These are phyloP conservation scores for Lasiosphaeria miniovina DNA, from an alignment of 495 filamentous ascomycete species.

Conservation along the genomic window DNA sequence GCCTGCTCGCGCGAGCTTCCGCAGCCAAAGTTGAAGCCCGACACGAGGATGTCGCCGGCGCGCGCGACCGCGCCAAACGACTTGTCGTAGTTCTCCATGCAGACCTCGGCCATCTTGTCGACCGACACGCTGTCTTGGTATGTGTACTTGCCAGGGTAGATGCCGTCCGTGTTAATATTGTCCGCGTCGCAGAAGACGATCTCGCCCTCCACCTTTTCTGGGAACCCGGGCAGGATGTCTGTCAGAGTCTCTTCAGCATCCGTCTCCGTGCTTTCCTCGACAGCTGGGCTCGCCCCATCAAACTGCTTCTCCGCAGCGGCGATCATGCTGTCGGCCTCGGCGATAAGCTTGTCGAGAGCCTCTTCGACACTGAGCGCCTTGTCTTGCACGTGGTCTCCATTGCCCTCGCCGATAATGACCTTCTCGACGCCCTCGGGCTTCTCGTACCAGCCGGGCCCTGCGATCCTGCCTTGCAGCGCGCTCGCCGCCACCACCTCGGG, in stretches of 20 bases:
- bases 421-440: constrained; percentile 62
- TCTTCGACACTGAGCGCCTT: constrained; percentile 61
- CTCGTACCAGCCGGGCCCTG: constrained; percentile 78
- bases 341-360: constrained; percentile 66
- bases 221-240: constrained; percentile 68
- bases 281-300: constrained; percentile 19
- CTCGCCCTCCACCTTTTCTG: constrained; percentile 60
- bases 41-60: constrained; percentile 73
- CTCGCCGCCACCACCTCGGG: constrained; percentile 92
- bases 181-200: constrained; percentile 70
- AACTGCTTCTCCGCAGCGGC: constrained; percentile 37
- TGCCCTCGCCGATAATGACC: constrained; percentile 69
- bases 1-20: constrained; percentile 83
- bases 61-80: constrained; percentile 59
- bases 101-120: constrained; percentile 80
- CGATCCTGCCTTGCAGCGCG: constrained; percentile 72
- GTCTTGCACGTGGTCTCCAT: constrained; percentile 58
- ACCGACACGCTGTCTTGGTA: constrained; percentile 80
- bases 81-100: constrained; percentile 90
- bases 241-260: constrained; percentile 40
- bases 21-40: constrained; percentile 90
- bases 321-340: constrained; percentile 62
- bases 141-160: constrained; percentile 80
- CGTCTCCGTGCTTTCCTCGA: constrained; percentile 18
- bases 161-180: constrained; percentile 75